Conservation (phyloP, 148 eudicot genomes). For the Agrostemma githago region DNA sequence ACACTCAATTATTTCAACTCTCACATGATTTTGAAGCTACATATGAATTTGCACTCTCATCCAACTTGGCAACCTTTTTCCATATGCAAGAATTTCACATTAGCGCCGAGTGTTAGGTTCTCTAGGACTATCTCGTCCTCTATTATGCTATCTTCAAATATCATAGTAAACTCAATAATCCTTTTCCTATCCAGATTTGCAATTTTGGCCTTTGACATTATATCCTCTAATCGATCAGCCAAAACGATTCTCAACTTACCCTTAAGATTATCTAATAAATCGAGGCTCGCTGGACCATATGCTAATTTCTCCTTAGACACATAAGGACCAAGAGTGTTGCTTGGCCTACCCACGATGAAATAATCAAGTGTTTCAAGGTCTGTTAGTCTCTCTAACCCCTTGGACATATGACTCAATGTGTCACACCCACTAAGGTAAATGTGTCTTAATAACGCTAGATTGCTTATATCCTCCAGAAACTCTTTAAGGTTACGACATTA, state of each 20-base stretch:
- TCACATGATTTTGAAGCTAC: background rate
- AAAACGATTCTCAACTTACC: background rate
- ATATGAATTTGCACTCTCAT: background rate
- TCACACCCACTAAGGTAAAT: background rate
- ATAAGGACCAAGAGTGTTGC: background rate
- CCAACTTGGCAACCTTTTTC: conserved; percentile 15
- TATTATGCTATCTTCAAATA: too few relatives aligned
- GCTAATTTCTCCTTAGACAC: background rate
- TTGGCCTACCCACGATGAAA: background rate
- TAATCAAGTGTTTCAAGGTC: background rate
- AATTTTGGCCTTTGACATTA: background rate
- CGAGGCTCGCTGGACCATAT: conserved; percentile 1
- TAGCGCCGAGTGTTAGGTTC: background rate
- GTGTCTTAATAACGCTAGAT: conserved; percentile 12
- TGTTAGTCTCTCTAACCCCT: background rate
- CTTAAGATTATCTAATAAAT: background rate
- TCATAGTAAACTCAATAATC: background rate
- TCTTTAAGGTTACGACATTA: background rate
- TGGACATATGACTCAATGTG: conserved; percentile 10
- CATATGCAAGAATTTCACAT: background rate
- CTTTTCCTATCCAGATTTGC: conserved; percentile 8
- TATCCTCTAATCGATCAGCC: background rate
- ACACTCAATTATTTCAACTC: background rate
- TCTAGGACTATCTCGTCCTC: conserved; percentile 10
- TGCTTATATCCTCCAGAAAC: background rate